A percentile compares a stretch with the other conserved stretches of the same genome.
Conservation (phyloP, 148 eudicot genomes). For the Rhododendron ovatum region DNA sequence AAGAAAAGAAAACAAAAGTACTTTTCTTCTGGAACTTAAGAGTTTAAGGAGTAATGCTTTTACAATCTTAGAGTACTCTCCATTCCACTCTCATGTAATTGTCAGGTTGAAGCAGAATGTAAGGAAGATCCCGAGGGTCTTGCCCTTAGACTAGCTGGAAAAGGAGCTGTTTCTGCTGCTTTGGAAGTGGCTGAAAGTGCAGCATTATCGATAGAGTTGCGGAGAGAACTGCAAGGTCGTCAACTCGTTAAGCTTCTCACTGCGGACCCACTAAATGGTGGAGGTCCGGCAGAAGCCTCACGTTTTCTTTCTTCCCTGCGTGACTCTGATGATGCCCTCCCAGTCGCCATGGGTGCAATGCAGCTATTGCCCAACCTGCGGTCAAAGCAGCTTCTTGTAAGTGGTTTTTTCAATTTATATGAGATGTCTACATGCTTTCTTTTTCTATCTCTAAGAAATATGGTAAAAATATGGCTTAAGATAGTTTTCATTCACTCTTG, state of each 20-base stretch:
- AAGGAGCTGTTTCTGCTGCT: conserved; percentile 99
- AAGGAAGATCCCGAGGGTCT: conserved; percentile 97
- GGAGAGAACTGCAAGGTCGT: conserved; percentile 94
- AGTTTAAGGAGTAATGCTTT: background rate
- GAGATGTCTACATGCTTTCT: background rate
- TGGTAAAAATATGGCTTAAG: background rate
- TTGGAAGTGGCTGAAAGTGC: conserved; percentile 99
- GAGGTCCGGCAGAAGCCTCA: conserved; percentile 99
- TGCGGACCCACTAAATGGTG: conserved; percentile 94
- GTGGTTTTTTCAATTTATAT: conserved; percentile 9
- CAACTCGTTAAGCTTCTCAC: conserved; percentile 97
- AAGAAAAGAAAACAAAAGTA: background rate
- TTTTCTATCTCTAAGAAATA: background rate
- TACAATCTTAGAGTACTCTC: background rate
- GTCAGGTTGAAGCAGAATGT: conserved; percentile 83
- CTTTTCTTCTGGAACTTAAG: background rate
- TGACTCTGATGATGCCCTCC: conserved; percentile 89
- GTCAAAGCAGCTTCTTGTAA: conserved; percentile 97
- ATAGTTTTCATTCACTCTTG: conserved; percentile 2
- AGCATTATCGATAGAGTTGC: conserved; percentile 78
- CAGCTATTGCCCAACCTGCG: conserved; percentile 91
- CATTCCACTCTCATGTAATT: conserved; percentile 1
- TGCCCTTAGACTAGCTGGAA: conserved; percentile 91
- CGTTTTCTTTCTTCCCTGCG: conserved; percentile 94
- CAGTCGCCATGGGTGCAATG: conserved; percentile 98